Base-by-base conservation (phyloP, 2,329 filamentous ascomycete genomes). In the Trichoderma sp. region DNA sequence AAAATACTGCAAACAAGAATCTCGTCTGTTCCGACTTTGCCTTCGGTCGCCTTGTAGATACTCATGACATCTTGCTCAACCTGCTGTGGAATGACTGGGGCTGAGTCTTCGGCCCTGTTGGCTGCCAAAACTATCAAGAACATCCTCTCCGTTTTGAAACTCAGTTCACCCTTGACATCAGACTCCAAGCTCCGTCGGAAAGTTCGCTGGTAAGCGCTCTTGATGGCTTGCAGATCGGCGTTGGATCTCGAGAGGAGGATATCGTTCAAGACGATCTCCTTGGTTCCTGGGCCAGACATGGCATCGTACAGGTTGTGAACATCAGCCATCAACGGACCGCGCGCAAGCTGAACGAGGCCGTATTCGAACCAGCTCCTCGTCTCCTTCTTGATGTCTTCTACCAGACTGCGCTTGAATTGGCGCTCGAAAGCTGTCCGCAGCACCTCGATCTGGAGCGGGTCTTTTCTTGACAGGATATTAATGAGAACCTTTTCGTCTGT, bases 221-320 rank as follows among this genome's bases (percentile, higher is more conserved):
- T 97, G 83, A 99, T 97, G 49, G 92, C 93, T 66, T 88, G 86
- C 49, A 99, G 83, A 74, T 98, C 95, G 39, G 94, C 93, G 75
- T 98, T 98, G 43, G 89, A 91, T 43, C 95, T 88, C 10, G 89
- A 86, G 4, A 97, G 86, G 2, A 98, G 85, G 6, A 97, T 86
- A 74, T 98, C 95, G 77, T 97, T 96, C 60, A 99, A 84, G 1
- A 96, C 84, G 66, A 84, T 83, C 77, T 98, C 95, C 75, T 97
- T 97, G 0, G 95, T 98, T 8, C 96, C 96, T 0, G 88, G 77
- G 0, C 95, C 94, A 59, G 89, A 84, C 82, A 97, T 89, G 1
- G 93, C 90, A 1, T 90, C 84, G 75, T 90, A 84, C 10, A 96
- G 81, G 65, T 88, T 86, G 75, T 90, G 83, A 4, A 91, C 90